Evolutionary conservation across 2,329 filamentous ascomycete genomes (phyloP).

Genomic region (Aspergillus neoniger): DNA sequence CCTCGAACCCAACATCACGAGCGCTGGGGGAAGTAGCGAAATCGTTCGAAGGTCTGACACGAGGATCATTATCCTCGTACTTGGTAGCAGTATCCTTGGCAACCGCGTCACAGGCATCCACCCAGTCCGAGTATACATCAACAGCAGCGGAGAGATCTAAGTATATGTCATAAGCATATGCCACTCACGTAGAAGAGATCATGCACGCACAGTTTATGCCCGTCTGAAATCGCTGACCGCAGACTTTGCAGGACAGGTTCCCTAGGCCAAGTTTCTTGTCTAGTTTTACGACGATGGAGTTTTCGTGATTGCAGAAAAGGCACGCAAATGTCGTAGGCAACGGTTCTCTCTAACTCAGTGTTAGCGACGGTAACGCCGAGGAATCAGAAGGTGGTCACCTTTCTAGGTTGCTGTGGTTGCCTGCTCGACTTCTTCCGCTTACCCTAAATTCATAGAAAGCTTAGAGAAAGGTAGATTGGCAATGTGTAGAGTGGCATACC

Average conservation of each 20-base stretch:
- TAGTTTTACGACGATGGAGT: conserved; percentile 83
- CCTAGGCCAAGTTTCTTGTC: conserved; percentile 92
- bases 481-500: conserved; percentile 6
- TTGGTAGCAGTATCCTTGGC: conserved; percentile 60
- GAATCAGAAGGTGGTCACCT: conserved; percentile 54
- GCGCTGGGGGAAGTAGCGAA: conserved; percentile 22
- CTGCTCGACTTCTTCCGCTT: conserved; percentile 87
- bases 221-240: conserved; percentile 90
- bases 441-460: conserved; percentile 57
- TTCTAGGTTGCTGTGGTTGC: conserved; percentile 80
- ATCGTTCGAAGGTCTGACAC: conserved; percentile 21
- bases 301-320: conserved; percentile 98
- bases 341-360: conserved; percentile 43
- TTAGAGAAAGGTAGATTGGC: background rate
- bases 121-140: conserved; percentile 97
- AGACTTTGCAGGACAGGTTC: conserved; percentile 84
- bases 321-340: conserved; percentile 83
- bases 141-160: conserved; percentile 85
- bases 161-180: background rate
- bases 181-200: background rate
- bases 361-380: conserved; percentile 12
- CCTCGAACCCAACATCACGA: conserved; percentile 19
- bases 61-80: conserved; percentile 30
- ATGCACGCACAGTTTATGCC: conserved; percentile 77
- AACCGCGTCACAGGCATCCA: conserved; percentile 83